Evolutionary conservation across 345 rosid species (phyloP).

Genomic region (Eucalyptus regnans): DNA sequence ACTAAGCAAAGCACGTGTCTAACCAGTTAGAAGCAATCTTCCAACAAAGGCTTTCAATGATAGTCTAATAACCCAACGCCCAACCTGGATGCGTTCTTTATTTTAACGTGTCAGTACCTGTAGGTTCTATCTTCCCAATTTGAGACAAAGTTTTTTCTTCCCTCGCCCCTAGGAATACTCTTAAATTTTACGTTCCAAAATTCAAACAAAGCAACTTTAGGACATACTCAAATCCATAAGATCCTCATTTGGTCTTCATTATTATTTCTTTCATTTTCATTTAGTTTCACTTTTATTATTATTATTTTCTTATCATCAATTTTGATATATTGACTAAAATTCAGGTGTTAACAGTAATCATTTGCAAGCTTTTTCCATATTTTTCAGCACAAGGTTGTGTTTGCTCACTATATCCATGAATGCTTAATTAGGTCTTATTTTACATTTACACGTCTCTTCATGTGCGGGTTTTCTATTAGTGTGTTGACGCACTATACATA

Average conservation of each 20-base stretch:
- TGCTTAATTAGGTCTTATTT: background rate
- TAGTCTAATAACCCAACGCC: accelerated
- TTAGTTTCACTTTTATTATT: too few species aligned
- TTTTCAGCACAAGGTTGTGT: background rate
- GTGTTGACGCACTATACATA: background rate
- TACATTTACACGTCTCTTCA: background rate
- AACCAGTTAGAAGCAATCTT: too few species aligned
- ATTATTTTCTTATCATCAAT: too few species aligned
- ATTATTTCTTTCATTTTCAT: too few species aligned
- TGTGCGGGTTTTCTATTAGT: background rate
- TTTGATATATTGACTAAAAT: background rate
- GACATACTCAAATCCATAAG: too few species aligned
- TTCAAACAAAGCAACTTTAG: too few species aligned
- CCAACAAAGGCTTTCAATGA: too few species aligned
- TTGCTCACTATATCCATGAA: background rate
- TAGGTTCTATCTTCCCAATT: too few species aligned
- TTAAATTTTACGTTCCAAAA: too few species aligned
- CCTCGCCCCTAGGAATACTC: too few species aligned
- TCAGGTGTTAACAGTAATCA: background rate
- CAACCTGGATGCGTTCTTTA: accelerated
- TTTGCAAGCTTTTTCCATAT: background rate
- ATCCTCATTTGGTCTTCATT: background rate
- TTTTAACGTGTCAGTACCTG: accelerated
- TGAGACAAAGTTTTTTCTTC: too few species aligned
- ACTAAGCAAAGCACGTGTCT: too few species aligned